phyloP scores from a whole-genome alignment of 2,329 filamentous ascomycete genomes.

The Chrysoporthe puriensis region DNA sequence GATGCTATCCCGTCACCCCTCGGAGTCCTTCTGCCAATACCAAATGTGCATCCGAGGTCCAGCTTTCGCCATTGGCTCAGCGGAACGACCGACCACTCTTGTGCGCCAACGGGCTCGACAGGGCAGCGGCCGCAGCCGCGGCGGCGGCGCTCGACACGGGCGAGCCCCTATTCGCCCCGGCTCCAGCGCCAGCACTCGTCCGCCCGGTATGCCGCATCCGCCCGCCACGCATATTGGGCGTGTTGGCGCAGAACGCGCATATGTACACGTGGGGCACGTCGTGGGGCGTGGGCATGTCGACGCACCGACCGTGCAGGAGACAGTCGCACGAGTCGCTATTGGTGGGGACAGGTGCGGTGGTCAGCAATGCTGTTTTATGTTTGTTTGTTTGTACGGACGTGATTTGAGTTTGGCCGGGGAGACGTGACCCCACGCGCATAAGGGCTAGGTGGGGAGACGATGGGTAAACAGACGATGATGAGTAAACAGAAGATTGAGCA shows the following conservation, averaged over 20 bases:
- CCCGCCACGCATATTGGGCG: constrained; percentile 56
- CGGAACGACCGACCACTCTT: constrained; percentile 52
- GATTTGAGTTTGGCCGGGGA: neutral
- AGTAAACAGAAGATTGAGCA: neutral
- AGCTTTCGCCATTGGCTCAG: constrained; percentile 30
- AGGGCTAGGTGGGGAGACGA: too few relatives aligned
- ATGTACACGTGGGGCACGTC: constrained; percentile 63
- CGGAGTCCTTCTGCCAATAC: too few relatives aligned
- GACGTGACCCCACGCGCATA: constrained; percentile 1
- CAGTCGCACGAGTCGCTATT: constrained; percentile 66
- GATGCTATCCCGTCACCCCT: too few relatives aligned
- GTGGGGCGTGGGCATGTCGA: constrained; percentile 58
- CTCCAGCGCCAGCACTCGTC: constrained; percentile 19
- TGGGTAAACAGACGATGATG: too few relatives aligned
- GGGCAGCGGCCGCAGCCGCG: constrained; percentile 18
- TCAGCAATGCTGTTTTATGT: constrained; percentile 25
- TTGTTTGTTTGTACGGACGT: constrained; percentile 13
- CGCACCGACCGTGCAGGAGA: constrained; percentile 66
- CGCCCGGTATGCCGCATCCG: constrained; percentile 50
- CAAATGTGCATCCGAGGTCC: neutral
- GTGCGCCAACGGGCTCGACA: constrained; percentile 47
- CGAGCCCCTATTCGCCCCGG: constrained; percentile 31
- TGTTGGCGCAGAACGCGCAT: constrained; percentile 66
- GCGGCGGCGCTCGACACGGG: constrained; percentile 30
- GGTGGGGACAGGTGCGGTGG: neutral